Evolutionary conservation across 2,329 filamentous ascomycete species (phyloP), one percentile per base, ranked within the genome.

Genomic region (Tolypocladium tundrense): DNA sequence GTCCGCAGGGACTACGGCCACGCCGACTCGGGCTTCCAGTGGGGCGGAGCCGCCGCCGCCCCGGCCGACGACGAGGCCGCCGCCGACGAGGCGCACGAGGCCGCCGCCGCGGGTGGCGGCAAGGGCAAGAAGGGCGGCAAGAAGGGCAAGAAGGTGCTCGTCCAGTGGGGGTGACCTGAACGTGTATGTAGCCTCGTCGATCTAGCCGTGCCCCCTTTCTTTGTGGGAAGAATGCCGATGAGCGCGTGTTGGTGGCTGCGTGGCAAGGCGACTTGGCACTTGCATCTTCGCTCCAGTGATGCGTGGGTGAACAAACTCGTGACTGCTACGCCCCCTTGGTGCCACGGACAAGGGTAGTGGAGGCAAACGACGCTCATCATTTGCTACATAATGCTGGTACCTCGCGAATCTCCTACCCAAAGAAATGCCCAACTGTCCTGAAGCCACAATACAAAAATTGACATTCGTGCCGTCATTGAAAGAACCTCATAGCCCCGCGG

Each of bases 61-160:
- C 66, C 16, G 5, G 63, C 60, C 3, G 51, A 56, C 6, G 61
- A 58, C 4, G 66, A 68, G 14, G 70, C 67, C 19, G 60, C 63
- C 5, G 63, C 66, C 2, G 60, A 64, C 6, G 68, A 63, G 41
- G 67, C 51, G 43, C 70, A 63, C 6, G 68, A 68, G 27, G 67
- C 57, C 52, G 66, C 67, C 19, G 69, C 63, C 2, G 69, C 58
- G 1, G 31, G 31, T 33, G 65, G 66, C 2, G 67, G 69, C 4
- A 79, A 78, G 61, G 75, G 76, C 1, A 83, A 82, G 67, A 85
- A 83, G 70, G 83, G 79, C 60, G 75, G 75, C 4, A 81, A 81
- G 59, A 81, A 85, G 70, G 80, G 78, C 21, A 84, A 85, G 68
- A 86, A 84, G 67, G 81, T 87, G 9, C 69, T 86, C 54, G 80